Percentiles rank a stretch among this genome's conserved stretches.
These are phyloP conservation scores for Paracorniculantispora psalliotae DNA, from an alignment of 2,329 filamentous ascomycete genomes.

Conservation along the genomic window DNA sequence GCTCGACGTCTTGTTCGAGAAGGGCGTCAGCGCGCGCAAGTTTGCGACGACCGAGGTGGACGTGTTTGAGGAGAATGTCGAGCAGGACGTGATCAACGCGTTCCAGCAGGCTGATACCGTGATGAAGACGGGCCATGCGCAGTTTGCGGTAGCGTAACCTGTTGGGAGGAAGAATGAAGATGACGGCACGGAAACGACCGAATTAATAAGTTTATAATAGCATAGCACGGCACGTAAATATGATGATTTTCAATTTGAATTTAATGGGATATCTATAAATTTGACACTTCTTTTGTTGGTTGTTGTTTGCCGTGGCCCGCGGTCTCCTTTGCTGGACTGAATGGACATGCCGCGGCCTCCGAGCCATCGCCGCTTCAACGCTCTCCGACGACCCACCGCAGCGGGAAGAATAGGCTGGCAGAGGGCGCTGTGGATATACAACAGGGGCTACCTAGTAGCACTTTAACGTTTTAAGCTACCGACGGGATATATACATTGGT, in stretches of 20 bases:
- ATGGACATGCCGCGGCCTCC: slow-evolving; percentile 1
- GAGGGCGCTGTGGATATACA: neutral
- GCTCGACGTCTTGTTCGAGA: slow-evolving; percentile 79
- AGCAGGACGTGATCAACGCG: slow-evolving; percentile 41
- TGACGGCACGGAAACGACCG: neutral
- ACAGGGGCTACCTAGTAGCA: neutral
- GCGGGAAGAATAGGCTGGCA: neutral
- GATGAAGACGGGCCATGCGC: neutral
- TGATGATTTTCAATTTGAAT: neutral
- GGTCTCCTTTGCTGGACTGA: neutral
- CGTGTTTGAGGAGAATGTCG: slow-evolving; percentile 49
- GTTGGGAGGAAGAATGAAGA: neutral
- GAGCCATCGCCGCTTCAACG: slow-evolving; percentile 8
- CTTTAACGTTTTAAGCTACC: neutral
- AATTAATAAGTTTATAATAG: neutral
- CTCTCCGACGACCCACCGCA: slow-evolving; percentile 8
- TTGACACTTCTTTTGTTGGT: neutral
- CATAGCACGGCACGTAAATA: slow-evolving; percentile 7
- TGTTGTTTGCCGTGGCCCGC: neutral
- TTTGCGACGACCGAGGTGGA: slow-evolving; percentile 58
- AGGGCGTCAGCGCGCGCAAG: slow-evolving; percentile 63
- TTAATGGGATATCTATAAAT: neutral
- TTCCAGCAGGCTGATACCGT: slow-evolving; percentile 34
- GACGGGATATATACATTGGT: neutral
- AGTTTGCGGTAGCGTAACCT: neutral